Base-by-base conservation (phyloP, 164 flowering plant genomes). In the Echeveria elegans region DNA sequence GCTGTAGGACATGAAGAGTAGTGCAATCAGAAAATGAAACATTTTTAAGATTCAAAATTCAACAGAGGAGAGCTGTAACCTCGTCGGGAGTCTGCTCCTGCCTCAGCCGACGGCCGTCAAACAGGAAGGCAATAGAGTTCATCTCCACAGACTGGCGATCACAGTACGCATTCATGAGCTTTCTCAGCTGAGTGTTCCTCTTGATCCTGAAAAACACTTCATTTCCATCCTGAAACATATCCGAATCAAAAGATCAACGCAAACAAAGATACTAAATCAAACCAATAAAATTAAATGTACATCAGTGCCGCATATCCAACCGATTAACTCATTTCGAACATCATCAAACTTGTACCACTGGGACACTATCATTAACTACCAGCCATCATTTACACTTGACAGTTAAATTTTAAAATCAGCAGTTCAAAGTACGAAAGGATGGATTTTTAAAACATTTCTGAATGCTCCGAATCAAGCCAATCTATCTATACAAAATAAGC, bases 181-280 rank as follows among this genome's bases (percentile, higher is more conserved):
- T 82, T 72, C 77, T 78, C 77, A 82, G 75, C 50, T 78, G 85
- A 12, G 85, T 82, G 78, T 79, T 78, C 64, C 82, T 67, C 64
- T 82, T 82, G 43, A 82, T 80, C 82, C 83, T 78, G 72, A 82
- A 78, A 65, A 82, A 80, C 7, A 80, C 85, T 64, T 82, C 85
- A 72, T 78, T 80, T 34, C 85, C 85, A 75, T 82, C 85, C 85
- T 82, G 71, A 30, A 70, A 66, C 26, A 9, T 3, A 18, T 12
- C 8, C 4, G 3, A 15, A 52, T 21, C 23, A 52, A 8, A 36
- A 36, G 4, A 4, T 36, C 41, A 38, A 38, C 41, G 0, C 12
- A 38, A 38, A 14, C 41, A 38, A 38, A 10, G 12, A 8, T 14
- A 38, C 41, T 38, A 38, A 38, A 38, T 38, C 12, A 38, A 38